Percentiles rank a stretch among this genome's conserved stretches.
phyloP scores from a whole-genome alignment of 2,329 filamentous ascomycete species.

The Cercospora sojina region DNA sequence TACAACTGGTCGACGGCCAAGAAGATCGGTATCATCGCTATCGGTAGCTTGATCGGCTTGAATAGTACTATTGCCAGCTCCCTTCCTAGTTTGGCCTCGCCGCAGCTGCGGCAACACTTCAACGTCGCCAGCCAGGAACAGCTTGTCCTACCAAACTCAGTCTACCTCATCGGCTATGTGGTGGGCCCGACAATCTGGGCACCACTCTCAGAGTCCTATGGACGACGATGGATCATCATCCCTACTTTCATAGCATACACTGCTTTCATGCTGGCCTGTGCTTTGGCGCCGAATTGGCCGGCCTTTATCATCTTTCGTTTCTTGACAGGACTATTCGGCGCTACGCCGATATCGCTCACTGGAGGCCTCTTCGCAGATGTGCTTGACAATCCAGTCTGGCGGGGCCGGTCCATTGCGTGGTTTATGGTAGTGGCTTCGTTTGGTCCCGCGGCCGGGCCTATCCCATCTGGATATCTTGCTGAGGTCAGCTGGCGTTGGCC shows the following conservation, averaged over 20 bases:
- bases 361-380: constrained; percentile 24
- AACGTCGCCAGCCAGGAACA: constrained; percentile 46
- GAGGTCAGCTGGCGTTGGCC: constrained; percentile 22
- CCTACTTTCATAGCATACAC: constrained; percentile 19
- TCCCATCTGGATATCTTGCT: constrained; percentile 20
- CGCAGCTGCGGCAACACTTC: constrained; percentile 58
- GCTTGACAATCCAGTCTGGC: constrained; percentile 18
- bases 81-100: constrained; percentile 61
- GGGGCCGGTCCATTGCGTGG: constrained; percentile 22
- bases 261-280: constrained; percentile 44
- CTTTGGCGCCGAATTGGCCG: constrained; percentile 38
- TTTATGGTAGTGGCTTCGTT: constrained; percentile 23
- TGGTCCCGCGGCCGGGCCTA: constrained; percentile 17
- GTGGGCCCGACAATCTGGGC: constrained; percentile 47
- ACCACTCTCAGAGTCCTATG: constrained; percentile 44
- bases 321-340: constrained; percentile 19
- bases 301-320: constrained; percentile 23
- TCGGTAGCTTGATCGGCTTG: constrained; percentile 58
- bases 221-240: constrained; percentile 43
- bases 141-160: constrained; percentile 45
- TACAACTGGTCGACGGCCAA: constrained; percentile 41
- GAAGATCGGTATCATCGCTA: constrained; percentile 54
- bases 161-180: constrained; percentile 47
- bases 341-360: constrained; percentile 23
- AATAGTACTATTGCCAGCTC: constrained; percentile 66